Conservation (phyloP, 768 basidiomycete species). For the Infundibulicybe gibba region DNA sequence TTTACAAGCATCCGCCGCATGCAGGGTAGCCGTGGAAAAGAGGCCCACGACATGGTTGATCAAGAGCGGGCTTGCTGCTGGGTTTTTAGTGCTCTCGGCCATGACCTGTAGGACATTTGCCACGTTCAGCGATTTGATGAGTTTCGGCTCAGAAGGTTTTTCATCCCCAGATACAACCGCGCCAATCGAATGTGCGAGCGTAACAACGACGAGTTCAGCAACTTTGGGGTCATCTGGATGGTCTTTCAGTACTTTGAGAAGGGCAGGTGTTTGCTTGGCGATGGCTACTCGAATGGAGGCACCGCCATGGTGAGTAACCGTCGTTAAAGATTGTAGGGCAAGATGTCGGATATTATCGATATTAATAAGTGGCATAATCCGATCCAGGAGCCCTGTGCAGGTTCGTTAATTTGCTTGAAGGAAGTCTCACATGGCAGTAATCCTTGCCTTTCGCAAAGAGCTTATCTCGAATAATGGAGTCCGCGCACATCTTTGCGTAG, state of each 20-base stretch:
- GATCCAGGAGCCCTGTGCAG: conserved; percentile 47
- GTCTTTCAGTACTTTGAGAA: conserved; percentile 45
- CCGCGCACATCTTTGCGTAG: conserved; percentile 60
- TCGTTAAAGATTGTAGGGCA: conserved; percentile 52
- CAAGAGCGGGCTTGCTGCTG: conserved; percentile 34
- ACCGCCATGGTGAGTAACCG: conserved; percentile 63
- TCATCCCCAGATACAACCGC: conserved; percentile 36
- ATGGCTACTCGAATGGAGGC: conserved; percentile 44
- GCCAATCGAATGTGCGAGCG: conserved; percentile 48
- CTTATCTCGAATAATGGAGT: conserved; percentile 56
- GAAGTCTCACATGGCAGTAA: background rate
- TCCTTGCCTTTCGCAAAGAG: conserved; percentile 51
- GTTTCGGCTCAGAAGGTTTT: conserved; percentile 29
- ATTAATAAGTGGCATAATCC: conserved; percentile 52
- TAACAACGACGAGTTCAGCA: conserved; percentile 47
- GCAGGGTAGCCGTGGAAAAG: conserved; percentile 36
- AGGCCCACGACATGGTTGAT: conserved; percentile 52
- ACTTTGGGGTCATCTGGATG: conserved; percentile 46
- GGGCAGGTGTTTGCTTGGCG: conserved; percentile 35
- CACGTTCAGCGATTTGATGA: conserved; percentile 39
- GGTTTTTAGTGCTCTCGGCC: conserved; percentile 39
- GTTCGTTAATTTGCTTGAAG: background rate
- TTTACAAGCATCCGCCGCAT: conserved; percentile 41
- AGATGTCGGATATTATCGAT: conserved; percentile 43
- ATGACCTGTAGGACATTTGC: conserved; percentile 38